Evolutionary conservation across 805 yeast genomes (phyloP).

Genomic region (Spathaspora boniae): DNA sequence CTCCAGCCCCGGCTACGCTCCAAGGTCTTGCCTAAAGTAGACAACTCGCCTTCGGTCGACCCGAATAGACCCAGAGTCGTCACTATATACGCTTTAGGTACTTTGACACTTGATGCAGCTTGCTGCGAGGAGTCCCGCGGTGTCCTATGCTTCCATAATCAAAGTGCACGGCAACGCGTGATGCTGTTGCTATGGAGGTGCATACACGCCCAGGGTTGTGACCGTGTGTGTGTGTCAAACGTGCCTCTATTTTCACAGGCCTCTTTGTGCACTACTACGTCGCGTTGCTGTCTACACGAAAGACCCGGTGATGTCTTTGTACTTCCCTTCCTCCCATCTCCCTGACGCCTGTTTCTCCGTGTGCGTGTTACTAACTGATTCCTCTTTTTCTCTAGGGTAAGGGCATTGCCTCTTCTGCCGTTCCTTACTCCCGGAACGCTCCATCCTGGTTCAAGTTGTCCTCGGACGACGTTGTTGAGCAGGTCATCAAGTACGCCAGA

Average conservation of each 20-base stretch:
- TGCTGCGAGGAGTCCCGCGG: neutral
- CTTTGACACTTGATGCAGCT: conserved; percentile 9
- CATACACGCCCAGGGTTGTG: no score
- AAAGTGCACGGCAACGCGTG: neutral
- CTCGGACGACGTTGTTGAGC: conserved; percentile 94
- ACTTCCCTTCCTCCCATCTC: no score
- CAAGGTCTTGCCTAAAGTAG: conserved; percentile 29
- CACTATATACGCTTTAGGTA: conserved; percentile 16
- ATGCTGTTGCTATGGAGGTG: neutral
- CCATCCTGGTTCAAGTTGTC: conserved; percentile 99
- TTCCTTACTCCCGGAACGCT: conserved; percentile 98
- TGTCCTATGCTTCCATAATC: conserved; percentile 1
- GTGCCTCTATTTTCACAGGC: neutral
- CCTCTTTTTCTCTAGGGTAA: conserved; percentile 68
- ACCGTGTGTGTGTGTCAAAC: neutral
- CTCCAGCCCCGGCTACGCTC: neutral
- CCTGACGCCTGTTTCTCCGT: no score
- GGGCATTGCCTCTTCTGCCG: conserved; percentile 98
- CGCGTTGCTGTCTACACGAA: no score
- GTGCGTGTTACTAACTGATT: conserved; percentile 37
- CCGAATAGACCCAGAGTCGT: conserved; percentile 8
- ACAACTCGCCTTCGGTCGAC: conserved; percentile 8
- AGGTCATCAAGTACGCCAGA: conserved; percentile 98
- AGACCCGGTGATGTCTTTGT: no score
- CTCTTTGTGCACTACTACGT: no score